Evolutionary conservation across 257 asterid species (phyloP).

Genomic region (Fraxinus anomala): DNA sequence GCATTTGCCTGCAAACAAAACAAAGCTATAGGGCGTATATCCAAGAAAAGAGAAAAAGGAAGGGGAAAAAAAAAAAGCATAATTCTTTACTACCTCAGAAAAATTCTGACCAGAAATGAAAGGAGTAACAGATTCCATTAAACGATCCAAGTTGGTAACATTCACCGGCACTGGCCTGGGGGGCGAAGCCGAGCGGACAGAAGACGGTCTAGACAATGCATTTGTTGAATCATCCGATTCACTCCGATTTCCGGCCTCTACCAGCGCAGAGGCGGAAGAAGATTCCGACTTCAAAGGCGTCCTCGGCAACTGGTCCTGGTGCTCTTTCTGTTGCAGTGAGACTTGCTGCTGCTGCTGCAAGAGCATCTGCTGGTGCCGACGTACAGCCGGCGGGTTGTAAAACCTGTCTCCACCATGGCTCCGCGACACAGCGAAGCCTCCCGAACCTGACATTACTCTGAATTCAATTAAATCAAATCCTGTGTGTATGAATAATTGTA

Average conservation of each 20-base stretch:
- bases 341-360: slow-evolving; percentile 39
- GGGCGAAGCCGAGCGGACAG: slow-evolving; percentile 37
- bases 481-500: slow-evolving; percentile 3
- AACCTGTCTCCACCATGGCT: slow-evolving; percentile 56
- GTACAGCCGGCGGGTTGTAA: slow-evolving; percentile 55
- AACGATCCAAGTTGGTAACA: slow-evolving; percentile 68
- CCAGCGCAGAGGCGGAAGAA: slow-evolving; percentile 21
- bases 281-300: slow-evolving; percentile 36
- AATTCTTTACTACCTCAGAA: slow-evolving; percentile 54
- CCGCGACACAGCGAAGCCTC: slow-evolving; percentile 61
- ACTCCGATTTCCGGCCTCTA: slow-evolving; percentile 34
- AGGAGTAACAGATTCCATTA: slow-evolving; percentile 69
- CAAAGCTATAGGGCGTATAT: slow-evolving; percentile 28
- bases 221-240: slow-evolving; percentile 39
- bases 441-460: slow-evolving; percentile 59
- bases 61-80: neutral
- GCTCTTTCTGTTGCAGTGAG: slow-evolving; percentile 28
- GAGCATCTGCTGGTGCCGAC: slow-evolving; percentile 52
- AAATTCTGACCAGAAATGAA: slow-evolving; percentile 42
- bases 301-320: slow-evolving; percentile 33
- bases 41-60: slow-evolving; percentile 3
- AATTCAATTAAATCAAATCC: neutral
- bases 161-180: slow-evolving; percentile 28
- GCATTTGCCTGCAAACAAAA: slow-evolving; percentile 29
- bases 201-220: slow-evolving; percentile 49